A percentile compares a stretch with the other conserved stretches of the same genome.
These are phyloP conservation scores for Syzygium oleosum DNA, from an alignment of 345 rosid genomes.

Conservation along the genomic window DNA sequence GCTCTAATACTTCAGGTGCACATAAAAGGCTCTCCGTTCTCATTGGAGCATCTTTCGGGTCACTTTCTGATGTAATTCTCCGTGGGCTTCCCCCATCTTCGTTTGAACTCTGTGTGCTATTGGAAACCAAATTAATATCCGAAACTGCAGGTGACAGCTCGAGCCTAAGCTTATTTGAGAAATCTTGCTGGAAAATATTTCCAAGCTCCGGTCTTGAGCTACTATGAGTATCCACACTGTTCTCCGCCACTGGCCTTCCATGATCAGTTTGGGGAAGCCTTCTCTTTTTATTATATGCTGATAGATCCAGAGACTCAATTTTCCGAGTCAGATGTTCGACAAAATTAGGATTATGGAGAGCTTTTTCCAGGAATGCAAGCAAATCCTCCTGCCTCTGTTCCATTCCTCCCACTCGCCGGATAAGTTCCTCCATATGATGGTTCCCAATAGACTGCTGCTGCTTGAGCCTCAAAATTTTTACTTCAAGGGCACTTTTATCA, in stretches of 20 bases:
- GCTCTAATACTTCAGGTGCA: conserved; percentile 59
- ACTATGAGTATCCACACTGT: conserved; percentile 45
- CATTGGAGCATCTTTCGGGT: conserved; percentile 31
- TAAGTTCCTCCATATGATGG: conserved; percentile 53
- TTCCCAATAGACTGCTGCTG: conserved; percentile 51
- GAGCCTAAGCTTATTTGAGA: conserved; percentile 67
- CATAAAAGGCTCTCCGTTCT: conserved; percentile 38
- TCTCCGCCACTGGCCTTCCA: conserved; percentile 48
- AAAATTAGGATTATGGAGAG: conserved; percentile 45
- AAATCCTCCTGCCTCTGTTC: conserved; percentile 64
- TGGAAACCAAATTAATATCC: conserved; percentile 73
- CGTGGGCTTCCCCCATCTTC: conserved; percentile 55
- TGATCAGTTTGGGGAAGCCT: conserved; percentile 61
- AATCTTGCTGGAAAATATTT: conserved; percentile 56
- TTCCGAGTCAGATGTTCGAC: conserved; percentile 47
- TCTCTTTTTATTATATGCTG: conserved; percentile 71
- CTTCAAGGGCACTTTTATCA: conserved; percentile 66
- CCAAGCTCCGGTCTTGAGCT: conserved; percentile 60
- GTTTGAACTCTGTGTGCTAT: conserved; percentile 71
- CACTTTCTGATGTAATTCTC: conserved; percentile 35
- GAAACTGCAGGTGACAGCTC: conserved; percentile 80
- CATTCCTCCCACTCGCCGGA: conserved; percentile 38
- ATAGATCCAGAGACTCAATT: conserved; percentile 61
- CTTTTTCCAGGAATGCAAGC: conserved; percentile 44
- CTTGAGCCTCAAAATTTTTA: conserved; percentile 38